A percentile compares a stretch with the other conserved stretches of the same genome.
phyloP scores from a whole-genome alignment of 345 rosid genomes.

The Euphorbia peplus region DNA sequence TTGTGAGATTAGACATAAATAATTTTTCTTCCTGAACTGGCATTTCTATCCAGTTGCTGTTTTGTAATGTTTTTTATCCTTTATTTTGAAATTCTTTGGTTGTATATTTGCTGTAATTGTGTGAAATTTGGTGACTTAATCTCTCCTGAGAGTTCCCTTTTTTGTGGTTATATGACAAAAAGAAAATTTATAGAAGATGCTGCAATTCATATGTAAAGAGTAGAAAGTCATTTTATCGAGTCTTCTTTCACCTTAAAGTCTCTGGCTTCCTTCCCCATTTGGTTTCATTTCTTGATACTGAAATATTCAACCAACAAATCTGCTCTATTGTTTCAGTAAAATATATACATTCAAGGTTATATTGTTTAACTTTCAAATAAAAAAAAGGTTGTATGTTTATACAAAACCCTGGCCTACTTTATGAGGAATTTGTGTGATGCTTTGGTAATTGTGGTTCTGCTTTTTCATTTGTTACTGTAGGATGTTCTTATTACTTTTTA shows the following conservation, averaged over 20 bases:
- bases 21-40: not conserved
- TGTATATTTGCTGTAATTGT: not conserved
- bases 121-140: not conserved
- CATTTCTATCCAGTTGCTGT: not conserved
- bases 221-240: not conserved
- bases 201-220: not conserved
- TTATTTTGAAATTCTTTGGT: not conserved
- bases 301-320: not conserved
- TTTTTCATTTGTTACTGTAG: not conserved
- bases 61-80: not conserved
- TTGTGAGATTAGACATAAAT: not conserved
- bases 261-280: not conserved
- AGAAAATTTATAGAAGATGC: not conserved
- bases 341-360: not conserved
- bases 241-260: not conserved
- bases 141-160: not conserved
- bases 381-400: not conserved
- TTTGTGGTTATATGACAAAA: not conserved
- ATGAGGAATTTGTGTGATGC: slow-evolving; percentile 6
- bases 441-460: not conserved
- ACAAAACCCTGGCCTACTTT: not conserved
- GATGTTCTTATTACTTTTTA: not conserved
- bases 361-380: no score
- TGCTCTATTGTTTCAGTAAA: not conserved
- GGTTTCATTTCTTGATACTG: not conserved